These are phyloP conservation scores for Xylaria multiplex DNA, from an alignment of 2,329 filamentous ascomycete genomes.

Conservation along the genomic window DNA sequence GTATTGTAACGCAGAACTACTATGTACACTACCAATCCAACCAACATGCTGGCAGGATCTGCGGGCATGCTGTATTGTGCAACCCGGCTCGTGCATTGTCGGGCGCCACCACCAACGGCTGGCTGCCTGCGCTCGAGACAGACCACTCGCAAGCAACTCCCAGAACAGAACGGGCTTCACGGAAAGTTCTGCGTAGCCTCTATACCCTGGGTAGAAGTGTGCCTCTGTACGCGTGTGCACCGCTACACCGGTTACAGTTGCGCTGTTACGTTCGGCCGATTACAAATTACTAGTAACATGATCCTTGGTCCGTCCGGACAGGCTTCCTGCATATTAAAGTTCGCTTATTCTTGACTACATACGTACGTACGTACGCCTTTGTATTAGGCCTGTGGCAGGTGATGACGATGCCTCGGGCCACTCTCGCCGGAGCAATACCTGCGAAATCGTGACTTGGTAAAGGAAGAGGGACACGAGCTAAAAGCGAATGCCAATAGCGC, in stretches of 20 bases:
- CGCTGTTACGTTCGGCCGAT: not conserved
- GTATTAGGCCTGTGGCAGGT: too few relatives aligned
- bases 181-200: not conserved
- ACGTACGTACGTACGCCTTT: too few relatives aligned
- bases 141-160: not conserved
- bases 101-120: constrained; percentile 13
- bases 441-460: not conserved
- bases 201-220: not conserved
- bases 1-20: not conserved
- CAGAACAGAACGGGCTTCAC: not conserved
- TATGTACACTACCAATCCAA: too few relatives aligned
- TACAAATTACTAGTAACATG: not conserved
- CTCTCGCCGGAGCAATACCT: not conserved
- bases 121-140: constrained; percentile 12
- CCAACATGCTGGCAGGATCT: constrained; percentile 1
- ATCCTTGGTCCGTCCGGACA: not conserved
- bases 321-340: too few relatives aligned
- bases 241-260: not conserved
- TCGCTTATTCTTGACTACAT: too few relatives aligned
- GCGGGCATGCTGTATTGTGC: constrained; percentile 22
- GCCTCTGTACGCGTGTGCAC: not conserved
- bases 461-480: too few relatives aligned
- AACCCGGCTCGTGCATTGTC: constrained; percentile 13
- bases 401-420: not conserved
- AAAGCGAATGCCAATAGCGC: too few relatives aligned